Percentiles rank a stretch among this genome's conserved stretches.
Evolutionary conservation across 2,329 filamentous ascomycete genomes (phyloP).

Genomic region (Aspergillus persii): DNA sequence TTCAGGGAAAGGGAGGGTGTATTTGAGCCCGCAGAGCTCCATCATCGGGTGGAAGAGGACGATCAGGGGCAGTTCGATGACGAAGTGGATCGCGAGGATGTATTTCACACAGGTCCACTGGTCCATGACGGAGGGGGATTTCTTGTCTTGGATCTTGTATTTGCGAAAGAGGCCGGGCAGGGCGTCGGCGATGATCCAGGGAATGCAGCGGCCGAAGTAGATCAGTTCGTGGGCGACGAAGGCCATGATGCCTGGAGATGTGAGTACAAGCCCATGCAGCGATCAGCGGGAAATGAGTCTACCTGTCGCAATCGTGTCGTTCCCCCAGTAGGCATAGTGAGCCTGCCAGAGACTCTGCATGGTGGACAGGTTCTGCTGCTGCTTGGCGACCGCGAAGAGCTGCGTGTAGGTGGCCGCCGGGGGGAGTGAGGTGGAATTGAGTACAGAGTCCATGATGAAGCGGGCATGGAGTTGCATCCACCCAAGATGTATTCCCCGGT

Average conservation of each 20-base stretch:
- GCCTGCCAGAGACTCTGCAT: constrained; percentile 87
- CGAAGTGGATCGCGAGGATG: constrained; percentile 90
- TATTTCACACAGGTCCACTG: constrained; percentile 89
- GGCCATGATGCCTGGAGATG: constrained; percentile 82
- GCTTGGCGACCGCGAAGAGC: constrained; percentile 61
- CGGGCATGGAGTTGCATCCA: no score
- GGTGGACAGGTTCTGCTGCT: constrained; percentile 80
- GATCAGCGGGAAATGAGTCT: background rate
- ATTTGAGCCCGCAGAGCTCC: constrained; percentile 82
- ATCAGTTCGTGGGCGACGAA: constrained; percentile 89
- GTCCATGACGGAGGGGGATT: constrained; percentile 81
- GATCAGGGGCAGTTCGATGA: constrained; percentile 93
- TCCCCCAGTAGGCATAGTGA: constrained; percentile 96
- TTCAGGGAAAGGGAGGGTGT: constrained; percentile 80
- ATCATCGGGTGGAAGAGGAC: constrained; percentile 91
- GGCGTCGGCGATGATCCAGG: constrained; percentile 85
- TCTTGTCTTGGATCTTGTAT: constrained; percentile 89
- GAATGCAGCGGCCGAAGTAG: constrained; percentile 86
- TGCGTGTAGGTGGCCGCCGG: constrained; percentile 59
- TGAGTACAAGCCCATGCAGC: background rate
- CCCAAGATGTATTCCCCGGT: no score
- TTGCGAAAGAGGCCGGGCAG: constrained; percentile 77
- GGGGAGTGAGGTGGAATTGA: constrained; percentile 14
- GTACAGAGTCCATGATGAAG: constrained; percentile 12
- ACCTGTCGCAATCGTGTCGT: constrained; percentile 73